phyloP scores from a whole-genome alignment of 257 asterid genomes.

The Thymus quinquecostatus region DNA sequence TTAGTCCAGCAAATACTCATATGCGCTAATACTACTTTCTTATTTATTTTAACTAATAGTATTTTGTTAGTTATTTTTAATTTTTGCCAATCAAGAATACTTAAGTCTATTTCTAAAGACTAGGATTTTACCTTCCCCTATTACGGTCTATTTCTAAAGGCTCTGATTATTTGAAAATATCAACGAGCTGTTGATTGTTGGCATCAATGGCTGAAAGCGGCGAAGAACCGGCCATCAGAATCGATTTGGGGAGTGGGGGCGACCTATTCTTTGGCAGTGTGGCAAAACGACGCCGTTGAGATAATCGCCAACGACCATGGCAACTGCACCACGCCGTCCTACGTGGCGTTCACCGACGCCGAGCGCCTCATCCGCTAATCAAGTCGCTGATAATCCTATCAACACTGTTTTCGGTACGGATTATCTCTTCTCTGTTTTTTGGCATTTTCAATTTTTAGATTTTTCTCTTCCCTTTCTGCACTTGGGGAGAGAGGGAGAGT shows the following conservation, averaged over 20 bases:
- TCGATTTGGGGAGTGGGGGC: slow-evolving; percentile 12
- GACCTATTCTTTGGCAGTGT: neutral
- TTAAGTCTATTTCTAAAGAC: no score
- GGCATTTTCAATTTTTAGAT: no score
- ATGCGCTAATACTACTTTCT: no score
- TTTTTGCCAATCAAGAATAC: no score
- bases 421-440: no score
- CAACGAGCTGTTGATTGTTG: no score
- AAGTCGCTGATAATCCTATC: neutral
- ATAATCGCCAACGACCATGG: neutral
- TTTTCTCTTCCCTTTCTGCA: neutral
- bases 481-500: neutral
- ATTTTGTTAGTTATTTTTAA: no score
- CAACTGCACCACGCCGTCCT: slow-evolving; percentile 5
- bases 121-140: no score
- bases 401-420: neutral
- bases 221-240: neutral
- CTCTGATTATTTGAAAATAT: no score
- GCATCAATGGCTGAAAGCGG: neutral
- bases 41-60: no score
- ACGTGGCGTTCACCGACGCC: neutral
- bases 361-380: neutral
- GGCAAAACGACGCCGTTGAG: neutral
- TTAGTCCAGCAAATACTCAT: no score
- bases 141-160: no score